Base-by-base conservation (phyloP, 108 stramenopile species). In the Discostella pseudostelligera region DNA sequence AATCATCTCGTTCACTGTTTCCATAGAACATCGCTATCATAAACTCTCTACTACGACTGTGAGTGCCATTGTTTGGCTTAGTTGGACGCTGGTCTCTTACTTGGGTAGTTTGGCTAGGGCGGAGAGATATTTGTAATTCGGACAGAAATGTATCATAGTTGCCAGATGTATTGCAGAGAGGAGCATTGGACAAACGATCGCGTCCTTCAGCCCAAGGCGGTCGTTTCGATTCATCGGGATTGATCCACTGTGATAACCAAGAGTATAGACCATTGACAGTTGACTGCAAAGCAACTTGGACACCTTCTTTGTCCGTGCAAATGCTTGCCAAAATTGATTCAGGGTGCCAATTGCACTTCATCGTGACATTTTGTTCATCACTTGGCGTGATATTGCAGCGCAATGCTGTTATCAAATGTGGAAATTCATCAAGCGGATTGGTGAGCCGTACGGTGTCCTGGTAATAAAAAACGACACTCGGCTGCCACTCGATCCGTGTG, bases 311-410 rank as follows among this genome's bases (percentile, higher is more conserved):
- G 28, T 87, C 84, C 7, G 80, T 84, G 44, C 83, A 88, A 46
- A 90, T 50, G 57, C 65, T 72, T 6, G 88, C 86, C 13, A 93
- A 60, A 42, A 90, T 67, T 17, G 85, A 79, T 57, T 93, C 92
- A 5, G 92, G 88, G 61, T 88, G 78, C 88, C 88, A 93, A 49
- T 89, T 88, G 22, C 84, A 80, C 13, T 82, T 46, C 28, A 85
- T 55, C 35, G 1, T 21, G 26, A 53, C 54, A 11, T 37, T 48
- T 10, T 57, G 46, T 53, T 87, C 88, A 45, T 87, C 87, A 43
- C 78, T 82, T 24, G 71, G 39, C 35, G 56, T 49, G 21, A 87
- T 39, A 21, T 82, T 32, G 61, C 58, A 78, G 9, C 67, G 67
- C n/a, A 82, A 56, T 10, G 81, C 73, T 25, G 78, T 56, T 16